phyloP scores from a whole-genome alignment of 176 grass and related monocot genomes.

The Triticum monococcum region DNA sequence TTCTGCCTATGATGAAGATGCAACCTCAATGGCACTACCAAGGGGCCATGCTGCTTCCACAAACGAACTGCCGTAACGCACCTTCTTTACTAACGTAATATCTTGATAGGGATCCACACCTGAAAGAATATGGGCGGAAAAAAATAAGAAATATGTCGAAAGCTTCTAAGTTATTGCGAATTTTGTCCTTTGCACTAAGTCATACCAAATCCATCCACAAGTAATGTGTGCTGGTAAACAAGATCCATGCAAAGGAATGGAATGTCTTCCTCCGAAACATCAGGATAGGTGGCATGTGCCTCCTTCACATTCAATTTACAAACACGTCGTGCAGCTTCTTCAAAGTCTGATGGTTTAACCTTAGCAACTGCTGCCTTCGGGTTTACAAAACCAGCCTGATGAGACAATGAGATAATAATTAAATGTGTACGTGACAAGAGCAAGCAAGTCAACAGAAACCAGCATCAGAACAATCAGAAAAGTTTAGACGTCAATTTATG shows the following conservation, averaged over 20 bases:
- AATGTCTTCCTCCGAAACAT: slow-evolving; percentile 65
- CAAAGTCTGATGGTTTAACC: slow-evolving; percentile 82
- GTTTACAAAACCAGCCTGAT: slow-evolving; percentile 88
- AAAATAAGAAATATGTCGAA: not conserved
- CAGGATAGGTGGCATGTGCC: slow-evolving; percentile 66
- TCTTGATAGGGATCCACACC: slow-evolving; percentile 85
- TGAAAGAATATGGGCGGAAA: slow-evolving; percentile 31
- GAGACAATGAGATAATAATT: slow-evolving; percentile 22
- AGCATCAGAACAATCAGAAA: not conserved
- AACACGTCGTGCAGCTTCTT: slow-evolving; percentile 76
- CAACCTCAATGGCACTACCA: slow-evolving; percentile 93
- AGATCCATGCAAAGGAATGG: slow-evolving; percentile 99
- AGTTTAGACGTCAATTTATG: slow-evolving; percentile 15
- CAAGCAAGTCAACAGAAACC: slow-evolving; percentile 12
- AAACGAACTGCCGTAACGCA: slow-evolving; percentile 60
- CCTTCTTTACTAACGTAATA: slow-evolving; percentile 95
- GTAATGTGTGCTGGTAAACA: slow-evolving; percentile 94
- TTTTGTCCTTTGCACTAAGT: slow-evolving; percentile 9
- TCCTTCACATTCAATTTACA: slow-evolving; percentile 91
- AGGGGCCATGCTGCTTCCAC: slow-evolving; percentile 97
- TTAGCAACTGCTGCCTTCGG: slow-evolving; percentile 46
- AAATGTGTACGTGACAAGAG: not conserved
- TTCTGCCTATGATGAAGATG: slow-evolving; percentile 67
- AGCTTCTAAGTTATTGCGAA: not conserved
- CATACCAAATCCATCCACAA: slow-evolving; percentile 97